phyloP scores from a whole-genome alignment of 148 eudicot genomes.

The Silene latifolia region DNA sequence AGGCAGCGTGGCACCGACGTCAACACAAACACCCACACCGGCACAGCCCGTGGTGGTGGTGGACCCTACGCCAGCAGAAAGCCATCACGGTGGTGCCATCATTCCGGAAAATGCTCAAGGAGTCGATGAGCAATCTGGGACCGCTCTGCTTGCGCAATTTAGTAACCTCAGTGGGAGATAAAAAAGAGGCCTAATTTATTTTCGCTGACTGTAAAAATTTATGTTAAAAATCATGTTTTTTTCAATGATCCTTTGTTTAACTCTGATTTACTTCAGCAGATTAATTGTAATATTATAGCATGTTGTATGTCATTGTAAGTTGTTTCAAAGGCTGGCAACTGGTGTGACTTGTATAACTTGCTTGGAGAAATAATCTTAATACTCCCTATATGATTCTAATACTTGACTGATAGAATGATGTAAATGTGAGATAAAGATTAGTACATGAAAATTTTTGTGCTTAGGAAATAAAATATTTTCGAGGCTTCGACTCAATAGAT shows the following conservation, averaged over 20 bases:
- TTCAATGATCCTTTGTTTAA: not conserved
- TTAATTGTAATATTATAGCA: not conserved
- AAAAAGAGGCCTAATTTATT: not conserved
- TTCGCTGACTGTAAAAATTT: conserved; percentile 1
- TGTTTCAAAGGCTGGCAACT: not conserved
- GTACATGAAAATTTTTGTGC: not conserved
- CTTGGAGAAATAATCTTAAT: conserved; percentile 13
- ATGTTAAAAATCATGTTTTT: conserved; percentile 8
- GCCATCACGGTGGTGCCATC: conserved; percentile 18
- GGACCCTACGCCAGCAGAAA: conserved; percentile 2
- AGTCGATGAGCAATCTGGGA: conserved; percentile 35
- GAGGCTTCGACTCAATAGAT: no score
- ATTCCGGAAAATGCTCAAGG: conserved; percentile 24
- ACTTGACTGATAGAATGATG: not conserved
- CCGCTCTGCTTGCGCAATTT: conserved; percentile 37
- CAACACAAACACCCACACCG: not conserved
- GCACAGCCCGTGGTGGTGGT: not conserved
- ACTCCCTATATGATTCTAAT: not conserved
- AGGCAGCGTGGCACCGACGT: conserved; percentile 1
- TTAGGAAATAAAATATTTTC: not conserved
- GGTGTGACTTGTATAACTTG: conserved; percentile 6
- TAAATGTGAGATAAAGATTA: conserved; percentile 5
- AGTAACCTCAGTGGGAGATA: conserved; percentile 48
- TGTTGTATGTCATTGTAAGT: conserved; percentile 1
- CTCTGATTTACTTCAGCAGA: not conserved